Percentiles rank a stretch among this genome's conserved stretches.
Conservation (phyloP, 139 green algal species). For the Astrephomene gubernaculifera region DNA sequence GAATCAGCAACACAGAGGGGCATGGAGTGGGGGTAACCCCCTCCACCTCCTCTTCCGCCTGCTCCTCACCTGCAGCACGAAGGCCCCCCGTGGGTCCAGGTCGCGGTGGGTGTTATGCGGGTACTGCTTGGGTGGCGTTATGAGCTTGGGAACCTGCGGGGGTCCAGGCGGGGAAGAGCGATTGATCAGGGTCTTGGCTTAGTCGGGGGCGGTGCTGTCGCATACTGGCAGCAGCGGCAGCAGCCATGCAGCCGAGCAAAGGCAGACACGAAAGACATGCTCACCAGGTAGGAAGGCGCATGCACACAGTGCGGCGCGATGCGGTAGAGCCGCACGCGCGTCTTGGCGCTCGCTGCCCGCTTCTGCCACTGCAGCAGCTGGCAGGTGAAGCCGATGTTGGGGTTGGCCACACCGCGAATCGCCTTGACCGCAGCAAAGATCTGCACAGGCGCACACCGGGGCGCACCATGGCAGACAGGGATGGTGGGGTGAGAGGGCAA, state of each 20-base stretch:
- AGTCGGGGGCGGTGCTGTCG: too few species aligned
- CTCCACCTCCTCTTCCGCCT: too few species aligned
- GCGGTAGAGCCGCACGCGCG: slow-evolving; percentile 72
- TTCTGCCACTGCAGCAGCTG: slow-evolving; percentile 95
- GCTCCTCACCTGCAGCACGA: slow-evolving; percentile 62
- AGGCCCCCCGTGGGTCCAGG: slow-evolving; percentile 78
- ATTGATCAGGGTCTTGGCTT: too few species aligned
- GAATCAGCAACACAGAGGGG: too few species aligned
- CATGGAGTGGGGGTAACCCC: too few species aligned
- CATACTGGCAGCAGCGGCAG: too few species aligned
- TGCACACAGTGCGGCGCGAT: slow-evolving; percentile 80
- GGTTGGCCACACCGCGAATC: slow-evolving; percentile 87
- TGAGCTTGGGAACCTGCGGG: slow-evolving; percentile 60
- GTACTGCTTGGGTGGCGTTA: slow-evolving; percentile 37
- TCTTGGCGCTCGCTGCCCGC: slow-evolving; percentile 52
- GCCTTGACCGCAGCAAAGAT: slow-evolving; percentile 77
- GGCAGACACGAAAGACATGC: neutral
- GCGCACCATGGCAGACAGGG: too few species aligned
- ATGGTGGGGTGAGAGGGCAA: too few species aligned
- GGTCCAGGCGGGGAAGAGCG: neutral
- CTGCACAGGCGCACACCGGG: slow-evolving; percentile 4
- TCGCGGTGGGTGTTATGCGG: slow-evolving; percentile 49
- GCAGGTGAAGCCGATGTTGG: slow-evolving; percentile 90
- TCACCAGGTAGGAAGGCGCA: slow-evolving; percentile 42
- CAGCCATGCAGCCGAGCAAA: too few species aligned